These are phyloP conservation scores for Linnemannia schmuckeri DNA, from an alignment of 192 early-diverging fungal species.

Conservation along the genomic window DNA sequence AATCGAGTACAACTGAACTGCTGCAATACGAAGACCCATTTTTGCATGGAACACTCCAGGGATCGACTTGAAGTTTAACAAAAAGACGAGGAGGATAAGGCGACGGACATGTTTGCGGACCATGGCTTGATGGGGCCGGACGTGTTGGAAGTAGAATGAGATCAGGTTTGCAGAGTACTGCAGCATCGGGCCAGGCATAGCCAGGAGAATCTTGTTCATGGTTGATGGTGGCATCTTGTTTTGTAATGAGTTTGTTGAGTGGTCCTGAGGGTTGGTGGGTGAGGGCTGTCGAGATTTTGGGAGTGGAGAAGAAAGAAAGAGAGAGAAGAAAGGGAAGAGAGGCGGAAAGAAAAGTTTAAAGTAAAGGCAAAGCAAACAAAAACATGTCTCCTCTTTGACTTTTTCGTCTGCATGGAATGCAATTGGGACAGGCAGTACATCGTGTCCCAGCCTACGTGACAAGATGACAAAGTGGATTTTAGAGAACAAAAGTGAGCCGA, in stretches of 20 bases:
- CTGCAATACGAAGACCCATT: conserved; percentile 49
- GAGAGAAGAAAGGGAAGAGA: background rate
- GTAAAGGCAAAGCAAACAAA: background rate
- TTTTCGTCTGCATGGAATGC: background rate
- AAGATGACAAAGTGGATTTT: background rate
- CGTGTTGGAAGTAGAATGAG: conserved; percentile 56
- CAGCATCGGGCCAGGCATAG: conserved; percentile 37
- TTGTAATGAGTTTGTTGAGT: background rate
- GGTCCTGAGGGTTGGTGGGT: background rate
- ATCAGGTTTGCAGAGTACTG: conserved; percentile 53
- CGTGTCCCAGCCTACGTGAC: background rate
- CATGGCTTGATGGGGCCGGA: conserved; percentile 42
- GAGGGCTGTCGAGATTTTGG: background rate
- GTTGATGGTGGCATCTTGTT: conserved; percentile 47
- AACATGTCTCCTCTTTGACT: background rate
- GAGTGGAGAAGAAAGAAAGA: background rate
- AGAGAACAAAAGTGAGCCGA: background rate
- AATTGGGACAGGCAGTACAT: background rate
- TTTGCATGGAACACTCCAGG: conserved; percentile 49
- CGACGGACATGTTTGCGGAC: conserved; percentile 40
- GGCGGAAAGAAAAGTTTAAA: background rate
- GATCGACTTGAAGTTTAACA: conserved; percentile 53
- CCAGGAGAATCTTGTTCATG: conserved; percentile 53
- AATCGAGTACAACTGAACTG: conserved; percentile 41
- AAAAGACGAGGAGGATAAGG: conserved; percentile 32